Base-by-base conservation (phyloP, 305 asterid species). In the Euphrasia arctica region DNA sequence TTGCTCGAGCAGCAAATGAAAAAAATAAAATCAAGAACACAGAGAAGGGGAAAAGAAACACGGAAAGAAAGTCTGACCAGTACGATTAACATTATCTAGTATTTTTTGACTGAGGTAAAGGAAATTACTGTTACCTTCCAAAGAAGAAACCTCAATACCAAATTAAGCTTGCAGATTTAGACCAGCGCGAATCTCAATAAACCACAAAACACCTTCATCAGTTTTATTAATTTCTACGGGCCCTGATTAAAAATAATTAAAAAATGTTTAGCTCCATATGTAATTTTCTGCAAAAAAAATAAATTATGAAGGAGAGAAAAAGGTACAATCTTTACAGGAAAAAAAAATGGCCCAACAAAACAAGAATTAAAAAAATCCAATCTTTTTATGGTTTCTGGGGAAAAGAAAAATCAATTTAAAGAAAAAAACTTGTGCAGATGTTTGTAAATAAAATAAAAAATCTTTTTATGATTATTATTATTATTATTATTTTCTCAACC, bases 111-210 rank as follows among this genome's bases (percentile, higher is more conserved):
- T 64, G 4, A 32, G 28, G 4, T 0, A 27, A 55, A 9, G 2
- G n/a, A 55, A 55, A 49, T 58, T 54, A 67, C 61, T 15, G 36
- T 74, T 72, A 66, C 71, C 75, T 74, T 62, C 69, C 27, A 18
- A 18, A 18, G 22, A 36, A 25, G 39, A 48, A 60, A 65, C 42
- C 36, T 25, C 4, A 7, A 56, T 56, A 8, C 36, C 69, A 64
- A 58, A 58, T 52, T 39, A 66, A 62, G 73, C 68, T 18, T 66
- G 73, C 67, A 65, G 62, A 64, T 64, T 62, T 64, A 11, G 29
- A n/a, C 49, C 42, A 58, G 56, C 65, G 69, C 47, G 68, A 57
- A 61, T 72, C 70, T 27, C 72, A 47, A 59, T 27, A 51, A 62
- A 60, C 50, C 47, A 36, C 22, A 49, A 71, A 18, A 64, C 61